Evolutionary conservation across 2,329 filamentous ascomycete species (phyloP).

Genomic region (Aspergillus brunneoviolaceus): DNA sequence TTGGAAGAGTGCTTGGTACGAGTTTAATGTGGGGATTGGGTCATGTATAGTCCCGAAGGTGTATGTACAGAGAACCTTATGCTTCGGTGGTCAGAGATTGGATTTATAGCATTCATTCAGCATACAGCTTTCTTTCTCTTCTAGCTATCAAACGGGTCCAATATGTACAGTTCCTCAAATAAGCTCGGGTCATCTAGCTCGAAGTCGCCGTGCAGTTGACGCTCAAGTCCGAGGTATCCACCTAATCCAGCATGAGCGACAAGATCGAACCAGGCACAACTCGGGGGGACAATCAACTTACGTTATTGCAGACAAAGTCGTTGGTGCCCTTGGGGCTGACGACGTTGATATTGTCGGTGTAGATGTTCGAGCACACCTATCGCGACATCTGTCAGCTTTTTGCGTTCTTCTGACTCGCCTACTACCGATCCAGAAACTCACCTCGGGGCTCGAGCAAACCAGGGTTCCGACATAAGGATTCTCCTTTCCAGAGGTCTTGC

Average conservation of each 20-base stretch:
- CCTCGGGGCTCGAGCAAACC: conserved; percentile 50
- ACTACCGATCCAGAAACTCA: conserved; percentile 34
- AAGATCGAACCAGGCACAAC: background rate
- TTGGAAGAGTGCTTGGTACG: conserved; percentile 19
- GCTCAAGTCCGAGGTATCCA: conserved; percentile 35
- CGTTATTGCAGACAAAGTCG: conserved; percentile 47
- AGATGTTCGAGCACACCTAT: conserved; percentile 49
- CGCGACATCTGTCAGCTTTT: background rate
- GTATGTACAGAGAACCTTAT: background rate
- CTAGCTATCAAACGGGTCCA: background rate
- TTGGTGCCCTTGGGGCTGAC: conserved; percentile 48
- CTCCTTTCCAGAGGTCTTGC: conserved; percentile 51
- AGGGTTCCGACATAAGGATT: conserved; percentile 49
- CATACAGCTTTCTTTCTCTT: background rate
- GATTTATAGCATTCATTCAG: background rate
- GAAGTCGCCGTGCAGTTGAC: conserved; percentile 34
- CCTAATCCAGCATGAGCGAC: conserved; percentile 17
- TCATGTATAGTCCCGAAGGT: background rate
- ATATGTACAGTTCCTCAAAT: background rate
- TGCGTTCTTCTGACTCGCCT: background rate
- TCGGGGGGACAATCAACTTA: conserved; percentile 20
- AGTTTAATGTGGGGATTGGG: background rate
- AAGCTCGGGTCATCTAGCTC: conserved; percentile 1
- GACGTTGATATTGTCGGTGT: conserved; percentile 48
- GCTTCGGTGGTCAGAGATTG: too few species aligned